Evolutionary conservation across 164 flowering plant species (phyloP).

Genomic region (Buxus sempervirens): DNA sequence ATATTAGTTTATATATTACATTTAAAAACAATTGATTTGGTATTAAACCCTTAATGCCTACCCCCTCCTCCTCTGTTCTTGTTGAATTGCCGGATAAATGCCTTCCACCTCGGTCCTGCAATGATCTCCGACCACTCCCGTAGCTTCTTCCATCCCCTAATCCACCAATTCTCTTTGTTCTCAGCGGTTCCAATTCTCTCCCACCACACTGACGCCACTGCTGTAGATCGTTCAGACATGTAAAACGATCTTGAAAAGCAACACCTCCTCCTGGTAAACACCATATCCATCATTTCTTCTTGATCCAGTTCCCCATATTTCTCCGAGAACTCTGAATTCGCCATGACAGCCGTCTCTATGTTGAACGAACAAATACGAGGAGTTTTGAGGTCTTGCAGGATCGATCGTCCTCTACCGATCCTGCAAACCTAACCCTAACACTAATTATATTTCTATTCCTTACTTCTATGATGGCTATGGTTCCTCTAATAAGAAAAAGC

Average conservation of each 20-base stretch:
- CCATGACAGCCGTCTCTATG: too few species aligned
- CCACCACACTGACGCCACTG: not conserved
- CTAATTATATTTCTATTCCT: too few species aligned
- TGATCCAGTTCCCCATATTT: not conserved
- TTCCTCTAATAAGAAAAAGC: too few species aligned
- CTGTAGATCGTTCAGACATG: not conserved
- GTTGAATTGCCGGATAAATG: not conserved
- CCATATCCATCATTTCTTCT: not conserved
- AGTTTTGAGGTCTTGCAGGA: too few species aligned
- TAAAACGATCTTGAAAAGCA: not conserved
- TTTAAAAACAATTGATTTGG: too few species aligned
- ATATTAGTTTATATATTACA: too few species aligned
- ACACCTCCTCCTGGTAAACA: not conserved
- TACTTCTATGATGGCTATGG: too few species aligned
- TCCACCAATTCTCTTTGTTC: not conserved
- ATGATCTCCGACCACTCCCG: slow-evolving; percentile 1
- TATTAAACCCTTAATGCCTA: too few species aligned
- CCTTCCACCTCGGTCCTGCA: not conserved
- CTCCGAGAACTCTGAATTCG: too few species aligned
- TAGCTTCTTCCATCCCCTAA: not conserved
- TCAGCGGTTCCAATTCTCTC: not conserved
- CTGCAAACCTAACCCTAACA: too few species aligned
- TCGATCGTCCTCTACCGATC: too few species aligned
- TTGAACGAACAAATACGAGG: too few species aligned
- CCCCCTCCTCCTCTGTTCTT: not conserved